Conservation (phyloP, 2,329 filamentous ascomycete genomes). For the Microsporum ferrugineum region DNA sequence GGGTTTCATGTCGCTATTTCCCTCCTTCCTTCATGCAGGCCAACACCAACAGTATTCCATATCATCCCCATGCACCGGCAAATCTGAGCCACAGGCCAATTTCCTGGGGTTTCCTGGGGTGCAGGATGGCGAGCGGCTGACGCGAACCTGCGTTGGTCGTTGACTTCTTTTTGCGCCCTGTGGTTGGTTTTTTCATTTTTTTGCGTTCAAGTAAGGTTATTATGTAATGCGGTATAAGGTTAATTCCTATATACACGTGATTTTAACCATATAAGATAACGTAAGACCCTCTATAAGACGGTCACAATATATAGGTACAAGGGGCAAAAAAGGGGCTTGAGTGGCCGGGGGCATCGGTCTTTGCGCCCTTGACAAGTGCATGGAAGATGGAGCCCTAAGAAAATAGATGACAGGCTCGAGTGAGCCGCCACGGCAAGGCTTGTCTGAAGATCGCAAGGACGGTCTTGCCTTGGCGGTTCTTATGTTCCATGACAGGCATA, state of each 20-base stretch:
- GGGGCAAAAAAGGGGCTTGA: neutral
- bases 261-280: neutral
- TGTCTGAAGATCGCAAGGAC: neutral
- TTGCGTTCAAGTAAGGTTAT: neutral
- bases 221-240: neutral
- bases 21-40: neutral
- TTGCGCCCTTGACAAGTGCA: neutral
- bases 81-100: neutral
- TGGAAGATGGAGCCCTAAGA: neutral
- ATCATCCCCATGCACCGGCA: neutral
- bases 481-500: neutral
- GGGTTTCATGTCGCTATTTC: neutral
- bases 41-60: neutral
- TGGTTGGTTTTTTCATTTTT: neutral
- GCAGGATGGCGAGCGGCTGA: neutral
- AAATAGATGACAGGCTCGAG: neutral
- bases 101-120: neutral
- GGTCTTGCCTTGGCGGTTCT: neutral
- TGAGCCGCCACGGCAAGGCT: conserved; percentile 1
- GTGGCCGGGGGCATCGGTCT: neutral
- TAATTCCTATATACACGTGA: neutral
- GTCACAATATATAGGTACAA: neutral
- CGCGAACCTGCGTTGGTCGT: neutral
- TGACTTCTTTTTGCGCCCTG: neutral
- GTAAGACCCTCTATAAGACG: neutral